These are phyloP conservation scores for Acer negundo DNA, from an alignment of 345 rosid genomes.

Conservation along the genomic window DNA sequence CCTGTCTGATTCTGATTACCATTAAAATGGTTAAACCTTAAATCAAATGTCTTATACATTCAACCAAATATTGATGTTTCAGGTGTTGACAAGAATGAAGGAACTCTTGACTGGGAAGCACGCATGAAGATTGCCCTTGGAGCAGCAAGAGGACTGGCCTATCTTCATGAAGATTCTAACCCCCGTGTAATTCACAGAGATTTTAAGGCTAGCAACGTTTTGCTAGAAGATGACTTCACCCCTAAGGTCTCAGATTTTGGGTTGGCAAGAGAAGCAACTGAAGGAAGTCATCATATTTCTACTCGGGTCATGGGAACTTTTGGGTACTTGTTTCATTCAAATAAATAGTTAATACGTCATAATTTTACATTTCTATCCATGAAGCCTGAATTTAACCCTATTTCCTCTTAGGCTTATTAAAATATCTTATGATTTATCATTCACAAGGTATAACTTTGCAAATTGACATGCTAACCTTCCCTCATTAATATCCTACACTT, in stretches of 20 bases:
- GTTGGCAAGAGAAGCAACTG: slow-evolving; percentile 98
- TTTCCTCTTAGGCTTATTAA: too few relatives aligned
- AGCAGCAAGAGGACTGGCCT: slow-evolving; percentile 98
- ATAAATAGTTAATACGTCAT: background rate
- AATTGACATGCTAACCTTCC: background rate
- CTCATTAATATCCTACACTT: background rate
- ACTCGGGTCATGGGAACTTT: slow-evolving; percentile 99
- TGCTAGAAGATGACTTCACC: slow-evolving; percentile 86
- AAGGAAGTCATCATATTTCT: slow-evolving; percentile 95
- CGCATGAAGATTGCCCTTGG: slow-evolving; percentile 98
- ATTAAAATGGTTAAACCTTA: slow-evolving; percentile 4
- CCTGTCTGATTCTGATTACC: slow-evolving; percentile 7
- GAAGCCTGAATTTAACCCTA: background rate
- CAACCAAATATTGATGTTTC: slow-evolving; percentile 26
- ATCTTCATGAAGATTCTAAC: slow-evolving; percentile 98
- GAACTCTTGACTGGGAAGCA: slow-evolving; percentile 95
- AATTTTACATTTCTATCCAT: background rate
- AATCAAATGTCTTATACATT: slow-evolving; percentile 7
- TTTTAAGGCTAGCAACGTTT: slow-evolving; percentile 96
- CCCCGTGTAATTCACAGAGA: slow-evolving; percentile 98
- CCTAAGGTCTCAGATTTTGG: slow-evolving; percentile 99
- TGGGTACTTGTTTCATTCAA: slow-evolving; percentile 53
- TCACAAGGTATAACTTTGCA: background rate
- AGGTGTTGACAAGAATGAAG: slow-evolving; percentile 61
- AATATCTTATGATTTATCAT: background rate